Conservation (phyloP, 2,329 filamentous ascomycete genomes). For the Diplodia seriata region DNA sequence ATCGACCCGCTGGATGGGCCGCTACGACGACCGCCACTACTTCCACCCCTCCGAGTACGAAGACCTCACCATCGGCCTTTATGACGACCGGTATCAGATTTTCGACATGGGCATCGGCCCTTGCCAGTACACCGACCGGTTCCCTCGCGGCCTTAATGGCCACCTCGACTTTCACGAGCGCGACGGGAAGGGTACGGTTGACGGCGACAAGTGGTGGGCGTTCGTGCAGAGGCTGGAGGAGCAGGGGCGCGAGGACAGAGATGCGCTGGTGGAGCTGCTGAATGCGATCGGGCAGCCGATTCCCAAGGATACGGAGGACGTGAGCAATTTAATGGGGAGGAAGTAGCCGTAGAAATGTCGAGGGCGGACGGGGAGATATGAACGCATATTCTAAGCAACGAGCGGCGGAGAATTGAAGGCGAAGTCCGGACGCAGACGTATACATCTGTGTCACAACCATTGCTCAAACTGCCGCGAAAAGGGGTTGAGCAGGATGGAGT, state of each 20-base stretch:
- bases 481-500: too few species aligned
- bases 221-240: background rate
- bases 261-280: background rate
- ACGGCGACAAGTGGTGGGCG: background rate
- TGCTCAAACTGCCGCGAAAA: too few species aligned
- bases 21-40: background rate
- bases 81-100: background rate
- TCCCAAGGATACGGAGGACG: background rate
- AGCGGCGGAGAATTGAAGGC: too few species aligned
- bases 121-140: background rate
- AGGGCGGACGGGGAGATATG: too few species aligned
- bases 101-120: constrained; percentile 17
- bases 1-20: background rate
- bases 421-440: too few species aligned
- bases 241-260: background rate
- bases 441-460: too few species aligned
- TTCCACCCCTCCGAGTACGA: background rate
- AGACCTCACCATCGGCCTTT: background rate
- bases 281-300: constrained; percentile 3
- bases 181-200: background rate
- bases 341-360: background rate
- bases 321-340: background rate
- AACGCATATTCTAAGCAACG: too few species aligned
- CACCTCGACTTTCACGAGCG: background rate
- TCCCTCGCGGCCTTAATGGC: background rate